Base-by-base conservation (phyloP, 768 basidiomycete species). In the Tephrocybe rancida region DNA sequence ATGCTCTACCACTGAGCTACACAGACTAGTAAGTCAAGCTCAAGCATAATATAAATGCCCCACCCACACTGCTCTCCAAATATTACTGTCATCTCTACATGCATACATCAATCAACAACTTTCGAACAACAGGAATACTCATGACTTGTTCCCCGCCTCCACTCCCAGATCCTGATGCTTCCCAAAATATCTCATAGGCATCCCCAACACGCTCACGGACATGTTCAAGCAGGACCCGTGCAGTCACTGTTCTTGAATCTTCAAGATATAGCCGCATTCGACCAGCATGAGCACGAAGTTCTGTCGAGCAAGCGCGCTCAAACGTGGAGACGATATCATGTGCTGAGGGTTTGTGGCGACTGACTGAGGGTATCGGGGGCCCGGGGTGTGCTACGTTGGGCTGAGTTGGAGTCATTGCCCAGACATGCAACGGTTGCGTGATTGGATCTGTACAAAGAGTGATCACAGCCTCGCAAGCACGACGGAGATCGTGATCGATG, bases 381-480 rank as follows among this genome's bases (percentile, higher is more conserved):
- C 35, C 7, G 37, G 16, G 8, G 37, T 10, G 5, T 18, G n/a
- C 6, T 10, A 5, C 37, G 54, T 35, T 47, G 35, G n/a, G 24
- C 26, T 38, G 26, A 30, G 44, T 19, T 42, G 56, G 59, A 52
- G 44, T 54, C 26, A 53, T 51, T 25, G 54, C 54, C 85, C 92
- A 95, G 18, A 73, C 64, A 27, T 76, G 82, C 16, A 95, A 67
- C 0, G 88, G 81, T 3, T 74, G 72, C 37, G 84, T 84, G 22
- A 90, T 77, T 0, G 75, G 67, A 34, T 76, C 71, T 7, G 85
- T 77, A 56, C 86, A 86, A 13, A 80, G 70, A 3, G 77, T 70
- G 52, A 98, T 96, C 32, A 93, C 80, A 35, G 85, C 83, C 72
- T 96, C 93, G 71, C 95, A 98, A 0, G 86, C 87, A 16, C 77